These are phyloP conservation scores for Colletotrichum camelliae DNA, from an alignment of 2,329 filamentous ascomycete genomes.

Conservation along the genomic window DNA sequence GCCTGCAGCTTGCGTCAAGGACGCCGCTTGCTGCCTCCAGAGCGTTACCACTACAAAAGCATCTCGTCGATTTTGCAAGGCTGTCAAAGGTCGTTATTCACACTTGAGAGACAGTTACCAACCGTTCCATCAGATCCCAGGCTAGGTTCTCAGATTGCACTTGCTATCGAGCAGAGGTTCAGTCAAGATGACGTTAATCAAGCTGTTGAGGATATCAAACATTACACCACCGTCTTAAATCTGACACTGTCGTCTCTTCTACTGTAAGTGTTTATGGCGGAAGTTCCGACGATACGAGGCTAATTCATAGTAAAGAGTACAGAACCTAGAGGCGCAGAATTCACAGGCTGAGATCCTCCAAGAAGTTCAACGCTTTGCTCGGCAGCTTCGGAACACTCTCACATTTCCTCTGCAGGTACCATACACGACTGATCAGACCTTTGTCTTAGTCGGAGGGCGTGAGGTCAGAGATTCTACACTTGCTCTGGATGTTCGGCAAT, in stretches of 20 bases:
- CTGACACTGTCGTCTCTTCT: not conserved
- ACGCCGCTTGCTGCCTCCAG: not conserved
- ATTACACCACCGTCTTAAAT: not conserved
- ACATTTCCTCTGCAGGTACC: not conserved
- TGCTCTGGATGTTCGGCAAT: not conserved
- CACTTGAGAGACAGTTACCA: not conserved
- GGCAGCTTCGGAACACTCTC: not conserved
- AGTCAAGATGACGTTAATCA: not conserved
- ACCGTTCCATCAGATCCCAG: not conserved
- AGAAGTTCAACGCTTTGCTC: not conserved
- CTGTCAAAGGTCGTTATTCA: not conserved
- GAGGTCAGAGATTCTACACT: not conserved
- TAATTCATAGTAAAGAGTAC: not conserved
- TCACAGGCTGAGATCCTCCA: not conserved
- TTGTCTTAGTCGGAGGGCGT: not conserved
- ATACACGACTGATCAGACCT: not conserved
- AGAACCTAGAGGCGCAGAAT: not conserved
- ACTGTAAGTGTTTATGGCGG: not conserved
- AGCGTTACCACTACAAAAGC: not conserved
- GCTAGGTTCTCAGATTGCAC: not conserved
- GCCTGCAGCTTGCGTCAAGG: not conserved
- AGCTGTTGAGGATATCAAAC: not conserved
- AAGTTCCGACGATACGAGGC: not conserved
- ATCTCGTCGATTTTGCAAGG: not conserved
- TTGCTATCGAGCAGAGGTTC: not conserved